Conservation (phyloP, 148 eudicot species). For the Bassia scoparia region DNA sequence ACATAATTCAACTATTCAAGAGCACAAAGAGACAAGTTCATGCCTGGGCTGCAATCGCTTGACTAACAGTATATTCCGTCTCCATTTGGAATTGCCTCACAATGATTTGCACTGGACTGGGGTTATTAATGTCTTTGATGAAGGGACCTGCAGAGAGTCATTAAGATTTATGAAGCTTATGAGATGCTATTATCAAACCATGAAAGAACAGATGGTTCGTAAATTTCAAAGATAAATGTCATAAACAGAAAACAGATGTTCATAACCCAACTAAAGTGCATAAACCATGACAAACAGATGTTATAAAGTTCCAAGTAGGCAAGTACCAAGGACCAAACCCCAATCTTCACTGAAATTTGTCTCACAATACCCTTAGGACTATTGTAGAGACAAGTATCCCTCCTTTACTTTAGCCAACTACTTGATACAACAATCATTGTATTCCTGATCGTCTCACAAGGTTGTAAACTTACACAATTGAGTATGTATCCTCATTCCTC, state of each 20-base stretch:
- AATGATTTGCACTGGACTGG: constrained; percentile 96
- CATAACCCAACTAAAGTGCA: too few relatives aligned
- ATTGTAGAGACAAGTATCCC: not conserved
- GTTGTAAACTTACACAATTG: not conserved
- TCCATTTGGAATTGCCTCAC: constrained; percentile 90
- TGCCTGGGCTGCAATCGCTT: constrained; percentile 99
- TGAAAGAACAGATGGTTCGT: too few relatives aligned
- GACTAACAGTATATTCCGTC: constrained; percentile 92
- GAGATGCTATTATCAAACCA: not conserved
- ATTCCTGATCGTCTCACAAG: not conserved
- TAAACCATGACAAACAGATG: too few relatives aligned
- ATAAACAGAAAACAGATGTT: not conserved
- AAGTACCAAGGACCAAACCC: too few relatives aligned
- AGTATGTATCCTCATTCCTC: not conserved
- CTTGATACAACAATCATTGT: not conserved
- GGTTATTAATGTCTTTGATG: constrained; percentile 75
- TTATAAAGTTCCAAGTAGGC: too few relatives aligned
- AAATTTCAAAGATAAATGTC: too few relatives aligned
- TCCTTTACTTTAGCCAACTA: not conserved
- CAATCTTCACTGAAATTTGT: too few relatives aligned
- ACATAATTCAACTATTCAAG: not conserved
- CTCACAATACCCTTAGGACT: too few relatives aligned
- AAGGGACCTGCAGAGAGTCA: constrained; percentile 54
- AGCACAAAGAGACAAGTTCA: constrained; percentile 16
- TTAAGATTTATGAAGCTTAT: not conserved